Conservation (phyloP, 225 moss, liverwort and hornwort genomes). For the Sphagnum tenellum region DNA sequence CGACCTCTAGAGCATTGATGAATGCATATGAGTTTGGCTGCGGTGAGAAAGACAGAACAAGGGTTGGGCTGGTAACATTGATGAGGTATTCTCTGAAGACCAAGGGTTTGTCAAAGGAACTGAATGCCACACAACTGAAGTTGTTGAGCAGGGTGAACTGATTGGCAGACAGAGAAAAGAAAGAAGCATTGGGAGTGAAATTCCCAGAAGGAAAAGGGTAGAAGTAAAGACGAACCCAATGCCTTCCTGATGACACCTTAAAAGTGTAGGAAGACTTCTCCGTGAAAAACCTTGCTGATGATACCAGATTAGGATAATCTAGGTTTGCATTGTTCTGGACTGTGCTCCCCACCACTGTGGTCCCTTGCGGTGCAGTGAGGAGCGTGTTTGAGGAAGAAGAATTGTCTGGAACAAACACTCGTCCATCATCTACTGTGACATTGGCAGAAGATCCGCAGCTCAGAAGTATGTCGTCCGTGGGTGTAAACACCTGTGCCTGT, state of each 20-base stretch:
- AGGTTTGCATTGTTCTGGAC: constrained; percentile 22
- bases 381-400: constrained; percentile 11
- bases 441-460: constrained; percentile 44
- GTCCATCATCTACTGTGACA: constrained; percentile 15
- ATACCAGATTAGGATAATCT: constrained; percentile 33
- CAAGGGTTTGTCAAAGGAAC: constrained; percentile 5
- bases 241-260: constrained; percentile 37
- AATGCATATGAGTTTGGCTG: constrained; percentile 50
- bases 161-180: constrained; percentile 50
- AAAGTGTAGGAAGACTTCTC: constrained; percentile 47
- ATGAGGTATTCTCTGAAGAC: constrained; percentile 48
- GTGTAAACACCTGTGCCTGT: constrained; percentile 15
- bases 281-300: constrained; percentile 58
- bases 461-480: constrained; percentile 29
- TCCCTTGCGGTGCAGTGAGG: constrained; percentile 21
- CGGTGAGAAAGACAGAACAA: constrained; percentile 50
- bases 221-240: constrained; percentile 82
- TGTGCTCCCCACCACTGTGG: constrained; percentile 28
- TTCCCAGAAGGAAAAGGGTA: constrained; percentile 55
- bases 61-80: constrained; percentile 13
- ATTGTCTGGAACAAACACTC: constrained; percentile 35
- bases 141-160: constrained; percentile 57
- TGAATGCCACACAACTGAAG: constrained; percentile 31
- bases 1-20: constrained; percentile 69
- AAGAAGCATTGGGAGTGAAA: constrained; percentile 42